These are phyloP conservation scores for Boletus tylopilopsis DNA, from an alignment of 768 basidiomycete genomes.

Conservation along the genomic window DNA sequence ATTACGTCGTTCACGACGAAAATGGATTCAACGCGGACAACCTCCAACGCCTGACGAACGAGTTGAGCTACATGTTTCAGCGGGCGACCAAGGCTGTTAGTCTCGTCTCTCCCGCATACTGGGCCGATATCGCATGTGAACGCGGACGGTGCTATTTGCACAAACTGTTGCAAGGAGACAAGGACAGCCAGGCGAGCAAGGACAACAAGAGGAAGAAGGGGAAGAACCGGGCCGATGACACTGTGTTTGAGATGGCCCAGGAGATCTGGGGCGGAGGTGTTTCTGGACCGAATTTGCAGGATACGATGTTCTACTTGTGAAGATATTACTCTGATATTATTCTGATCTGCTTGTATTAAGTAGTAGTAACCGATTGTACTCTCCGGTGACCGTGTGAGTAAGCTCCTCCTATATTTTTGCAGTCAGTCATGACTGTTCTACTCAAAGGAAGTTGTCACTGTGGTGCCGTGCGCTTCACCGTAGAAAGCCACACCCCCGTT, in stretches of 20 bases:
- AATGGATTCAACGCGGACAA: constrained; percentile 45
- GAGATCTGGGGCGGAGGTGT: constrained; percentile 58
- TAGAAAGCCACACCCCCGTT: constrained; percentile 49
- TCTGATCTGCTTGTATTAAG: too few relatives aligned
- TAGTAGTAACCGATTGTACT: too few relatives aligned
- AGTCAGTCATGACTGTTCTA: constrained; percentile 44
- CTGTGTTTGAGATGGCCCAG: constrained; percentile 48
- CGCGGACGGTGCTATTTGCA: constrained; percentile 51
- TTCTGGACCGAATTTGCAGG: constrained; percentile 42
- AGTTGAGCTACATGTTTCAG: constrained; percentile 54
- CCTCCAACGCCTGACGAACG: constrained; percentile 48
- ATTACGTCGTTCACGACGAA: constrained; percentile 55
- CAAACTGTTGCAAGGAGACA: constrained; percentile 36
- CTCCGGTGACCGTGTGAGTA: too few relatives aligned
- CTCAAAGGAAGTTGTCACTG: constrained; percentile 41
- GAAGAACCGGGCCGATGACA: constrained; percentile 41
- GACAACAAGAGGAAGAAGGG: constrained; percentile 22
- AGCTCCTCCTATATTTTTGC: not conserved
- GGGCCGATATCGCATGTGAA: constrained; percentile 50
- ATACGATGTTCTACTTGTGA: constrained; percentile 69
- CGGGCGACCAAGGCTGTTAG: constrained; percentile 49
- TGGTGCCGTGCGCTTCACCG: constrained; percentile 32
- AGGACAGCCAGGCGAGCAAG: constrained; percentile 20
- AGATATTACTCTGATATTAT: too few relatives aligned
- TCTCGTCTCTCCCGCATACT: constrained; percentile 35